These are phyloP conservation scores for Baorangia bicolor DNA, from an alignment of 768 basidiomycete genomes.

Conservation along the genomic window DNA sequence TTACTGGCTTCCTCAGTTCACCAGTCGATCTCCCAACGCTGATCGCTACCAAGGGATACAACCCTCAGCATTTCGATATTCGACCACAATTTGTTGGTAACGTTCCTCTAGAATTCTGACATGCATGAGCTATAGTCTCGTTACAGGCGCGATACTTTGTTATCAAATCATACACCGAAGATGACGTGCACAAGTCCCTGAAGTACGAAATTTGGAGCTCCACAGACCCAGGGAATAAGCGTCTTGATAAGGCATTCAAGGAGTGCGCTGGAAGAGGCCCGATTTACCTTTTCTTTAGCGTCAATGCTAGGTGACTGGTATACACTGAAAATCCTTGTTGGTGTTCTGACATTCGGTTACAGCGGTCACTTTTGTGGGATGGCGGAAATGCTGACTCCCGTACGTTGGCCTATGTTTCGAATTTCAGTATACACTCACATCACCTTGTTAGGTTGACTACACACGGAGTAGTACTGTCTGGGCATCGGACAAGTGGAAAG, in stretches of 20 bases:
- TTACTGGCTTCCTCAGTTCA: constrained; percentile 51
- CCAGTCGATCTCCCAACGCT: constrained; percentile 87
- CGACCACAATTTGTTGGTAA: constrained; percentile 70
- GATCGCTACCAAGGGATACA: constrained; percentile 87
- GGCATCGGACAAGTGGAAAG: constrained; percentile 99
- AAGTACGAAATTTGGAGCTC: constrained; percentile 99
- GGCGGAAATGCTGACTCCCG: constrained; percentile 96
- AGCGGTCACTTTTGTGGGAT: constrained; percentile 98
- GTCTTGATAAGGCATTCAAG: constrained; percentile 96
- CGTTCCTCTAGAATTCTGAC: not conserved
- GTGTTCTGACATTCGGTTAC: constrained; percentile 11
- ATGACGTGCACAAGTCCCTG: constrained; percentile 97
- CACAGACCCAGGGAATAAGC: constrained; percentile 95
- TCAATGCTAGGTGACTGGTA: constrained; percentile 75
- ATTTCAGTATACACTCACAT: not conserved
- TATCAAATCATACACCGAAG: constrained; percentile 99
- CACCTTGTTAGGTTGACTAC: constrained; percentile 71
- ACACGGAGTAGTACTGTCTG: constrained; percentile 93
- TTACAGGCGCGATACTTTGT: constrained; percentile 88
- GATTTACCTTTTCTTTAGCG: constrained; percentile 97
- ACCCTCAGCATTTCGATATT: constrained; percentile 81
- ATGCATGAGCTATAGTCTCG: constrained; percentile 1
- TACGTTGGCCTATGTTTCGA: constrained; percentile 34
- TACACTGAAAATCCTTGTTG: not conserved
- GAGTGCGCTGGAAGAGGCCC: constrained; percentile 90